Conservation (phyloP, 805 yeast genomes). For the Myxozyma monticola region DNA sequence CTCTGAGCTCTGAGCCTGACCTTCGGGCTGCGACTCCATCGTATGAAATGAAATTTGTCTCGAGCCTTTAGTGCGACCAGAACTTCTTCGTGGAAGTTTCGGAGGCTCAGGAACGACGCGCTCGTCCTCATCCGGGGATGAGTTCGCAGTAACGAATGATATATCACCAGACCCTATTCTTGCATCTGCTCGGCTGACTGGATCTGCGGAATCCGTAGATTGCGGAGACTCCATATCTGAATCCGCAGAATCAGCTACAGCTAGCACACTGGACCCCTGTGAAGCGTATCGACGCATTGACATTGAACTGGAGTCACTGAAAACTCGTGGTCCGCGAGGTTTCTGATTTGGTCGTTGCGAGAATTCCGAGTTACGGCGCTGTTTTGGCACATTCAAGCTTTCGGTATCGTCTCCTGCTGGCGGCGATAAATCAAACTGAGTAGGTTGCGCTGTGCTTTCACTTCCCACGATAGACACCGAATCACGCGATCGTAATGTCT, state of each 20-base stretch:
- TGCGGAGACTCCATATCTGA: no score
- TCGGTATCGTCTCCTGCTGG: no score
- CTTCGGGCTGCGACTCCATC: no score
- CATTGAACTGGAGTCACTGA: conserved; percentile 9
- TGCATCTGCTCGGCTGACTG: no score
- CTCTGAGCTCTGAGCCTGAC: no score
- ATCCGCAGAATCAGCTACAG: no score
- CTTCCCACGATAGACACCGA: no score
- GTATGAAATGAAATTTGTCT: conserved; percentile 6
- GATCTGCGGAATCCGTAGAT: no score
- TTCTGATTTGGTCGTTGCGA: conserved; percentile 1
- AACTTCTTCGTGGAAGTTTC: conserved; percentile 8
- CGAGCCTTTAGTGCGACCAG: conserved; percentile 3
- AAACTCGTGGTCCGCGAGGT: conserved; percentile 28
- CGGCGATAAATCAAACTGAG: no score
- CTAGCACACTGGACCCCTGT: no score
- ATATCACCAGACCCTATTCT: conserved; percentile 1
- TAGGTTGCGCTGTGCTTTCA: no score
- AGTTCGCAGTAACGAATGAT: conserved; percentile 12
- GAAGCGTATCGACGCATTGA: neutral
- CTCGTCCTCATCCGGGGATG: conserved; percentile 2
- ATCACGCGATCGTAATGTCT: no score
- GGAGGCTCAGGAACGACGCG: conserved; percentile 1
- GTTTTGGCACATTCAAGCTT: conserved; percentile 10
- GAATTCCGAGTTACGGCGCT: conserved; percentile 9